Evolutionary conservation across 2,329 filamentous ascomycete genomes (phyloP).

Genomic region (Fusarium cyanostomum): DNA sequence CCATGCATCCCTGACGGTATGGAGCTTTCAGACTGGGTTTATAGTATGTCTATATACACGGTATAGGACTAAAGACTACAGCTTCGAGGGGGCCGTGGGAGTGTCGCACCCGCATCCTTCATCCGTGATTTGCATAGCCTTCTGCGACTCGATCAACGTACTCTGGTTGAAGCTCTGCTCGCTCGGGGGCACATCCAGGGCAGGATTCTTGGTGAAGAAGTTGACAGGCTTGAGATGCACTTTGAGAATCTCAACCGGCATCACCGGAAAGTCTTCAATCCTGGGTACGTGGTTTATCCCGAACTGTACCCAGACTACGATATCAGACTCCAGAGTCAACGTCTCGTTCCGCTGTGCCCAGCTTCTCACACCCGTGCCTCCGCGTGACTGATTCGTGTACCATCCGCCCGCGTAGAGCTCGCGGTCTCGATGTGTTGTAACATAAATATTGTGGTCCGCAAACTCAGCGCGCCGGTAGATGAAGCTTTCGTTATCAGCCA

Average conservation of each 20-base stretch:
- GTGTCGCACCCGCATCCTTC: constrained; percentile 13
- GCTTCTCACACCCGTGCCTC: constrained; percentile 46
- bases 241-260: constrained; percentile 42
- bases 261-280: constrained; percentile 62
- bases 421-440: constrained; percentile 59
- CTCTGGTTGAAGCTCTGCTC: constrained; percentile 32
- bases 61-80: not conserved
- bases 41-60: too few relatives aligned
- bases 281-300: constrained; percentile 60
- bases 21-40: not conserved
- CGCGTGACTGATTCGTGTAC: constrained; percentile 60
- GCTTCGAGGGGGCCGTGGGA: constrained; percentile 5
- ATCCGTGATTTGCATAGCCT: not conserved
- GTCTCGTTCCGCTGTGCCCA: constrained; percentile 48
- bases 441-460: constrained; percentile 59
- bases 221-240: constrained; percentile 51
- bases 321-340: constrained; percentile 76
- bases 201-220: constrained; percentile 60
- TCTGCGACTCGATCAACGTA: constrained; percentile 16
- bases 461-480: constrained; percentile 55
- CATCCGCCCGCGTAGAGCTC: constrained; percentile 62
- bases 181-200: constrained; percentile 54
- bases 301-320: constrained; percentile 64
- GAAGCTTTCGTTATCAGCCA: constrained; percentile 57
- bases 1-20: too few relatives aligned